Evolutionary conservation across 116 monocot genomes (phyloP).

Genomic region (Zostera marina): DNA sequence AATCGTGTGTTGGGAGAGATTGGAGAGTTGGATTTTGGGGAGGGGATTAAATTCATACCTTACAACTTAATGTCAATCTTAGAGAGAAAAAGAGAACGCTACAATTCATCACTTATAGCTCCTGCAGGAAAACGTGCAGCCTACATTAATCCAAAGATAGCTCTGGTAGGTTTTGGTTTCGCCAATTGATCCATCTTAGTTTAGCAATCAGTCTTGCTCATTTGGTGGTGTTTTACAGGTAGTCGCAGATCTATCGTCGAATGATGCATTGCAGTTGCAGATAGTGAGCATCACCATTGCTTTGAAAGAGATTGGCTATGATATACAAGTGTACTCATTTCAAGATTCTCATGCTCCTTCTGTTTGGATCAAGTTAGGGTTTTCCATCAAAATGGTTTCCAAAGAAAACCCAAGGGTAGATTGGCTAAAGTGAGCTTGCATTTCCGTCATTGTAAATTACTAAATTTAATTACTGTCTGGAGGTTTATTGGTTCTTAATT

Average conservation of each 20-base stretch:
- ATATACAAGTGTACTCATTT: constrained; percentile 62
- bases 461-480: too few relatives aligned
- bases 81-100: constrained; percentile 44
- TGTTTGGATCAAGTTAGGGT: constrained; percentile 44
- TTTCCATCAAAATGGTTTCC: constrained; percentile 30
- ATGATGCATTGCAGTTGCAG: constrained; percentile 58
- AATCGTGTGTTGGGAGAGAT: constrained; percentile 13
- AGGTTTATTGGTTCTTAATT: too few relatives aligned
- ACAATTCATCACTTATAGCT: constrained; percentile 20
- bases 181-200: not conserved
- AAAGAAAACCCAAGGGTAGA: constrained; percentile 28
- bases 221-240: constrained; percentile 29
- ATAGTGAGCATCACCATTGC: constrained; percentile 58
- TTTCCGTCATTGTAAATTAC: too few relatives aligned
- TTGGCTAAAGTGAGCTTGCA: constrained; percentile 70
- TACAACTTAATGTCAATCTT: constrained; percentile 54
- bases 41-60: constrained; percentile 70
- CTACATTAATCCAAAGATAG: constrained; percentile 43
- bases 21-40: constrained; percentile 59
- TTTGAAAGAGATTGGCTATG: constrained; percentile 73
- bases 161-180: constrained; percentile 40
- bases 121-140: constrained; percentile 17
- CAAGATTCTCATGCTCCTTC: constrained; percentile 46
- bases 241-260: constrained; percentile 29
- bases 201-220: not conserved